phyloP scores from a whole-genome alignment of 768 basidiomycete genomes.

The Crassisporium funariophilum region DNA sequence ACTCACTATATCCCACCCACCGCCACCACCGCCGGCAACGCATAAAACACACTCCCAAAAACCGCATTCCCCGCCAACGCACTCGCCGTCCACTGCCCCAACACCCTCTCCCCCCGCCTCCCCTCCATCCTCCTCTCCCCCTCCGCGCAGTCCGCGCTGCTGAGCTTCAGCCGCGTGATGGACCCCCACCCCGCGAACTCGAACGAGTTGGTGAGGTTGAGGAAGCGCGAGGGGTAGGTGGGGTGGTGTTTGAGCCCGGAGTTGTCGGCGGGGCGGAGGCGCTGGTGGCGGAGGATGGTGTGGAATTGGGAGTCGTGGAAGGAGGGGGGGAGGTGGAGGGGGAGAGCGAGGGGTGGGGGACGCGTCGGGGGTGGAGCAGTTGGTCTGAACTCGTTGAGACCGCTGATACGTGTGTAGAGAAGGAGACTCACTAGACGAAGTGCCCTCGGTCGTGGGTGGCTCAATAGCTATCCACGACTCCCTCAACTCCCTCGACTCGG shows the following conservation, averaged over 20 bases:
- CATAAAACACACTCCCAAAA: constrained; percentile 69
- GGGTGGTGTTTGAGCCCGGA: constrained; percentile 41
- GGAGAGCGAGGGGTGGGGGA: no score
- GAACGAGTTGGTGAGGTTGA: constrained; percentile 62
- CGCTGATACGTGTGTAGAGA: no score
- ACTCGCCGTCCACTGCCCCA: constrained; percentile 67
- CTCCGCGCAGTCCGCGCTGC: constrained; percentile 38
- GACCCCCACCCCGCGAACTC: constrained; percentile 78
- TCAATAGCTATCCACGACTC: no score
- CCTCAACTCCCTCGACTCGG: no score
- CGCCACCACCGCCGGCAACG: constrained; percentile 64
- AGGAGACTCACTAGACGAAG: no score
- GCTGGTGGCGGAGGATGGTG: constrained; percentile 62
- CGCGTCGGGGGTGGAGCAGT: no score
- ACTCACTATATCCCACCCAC: constrained; percentile 66
- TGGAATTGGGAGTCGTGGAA: constrained; percentile 53
- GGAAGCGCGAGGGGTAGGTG: constrained; percentile 57
- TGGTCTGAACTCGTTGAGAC: no score
- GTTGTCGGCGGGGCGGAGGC: constrained; percentile 45
- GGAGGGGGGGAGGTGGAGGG: constrained; percentile 48
- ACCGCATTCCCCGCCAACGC: constrained; percentile 70
- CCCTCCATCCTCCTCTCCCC: constrained; percentile 33
- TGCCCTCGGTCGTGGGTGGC: no score
- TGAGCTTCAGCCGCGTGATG: constrained; percentile 47
- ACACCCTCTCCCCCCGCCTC: constrained; percentile 36